Percentiles rank a stretch among this genome's conserved stretches.
Conservation (phyloP, 805 yeast genomes). For the Pichia manshurica region DNA sequence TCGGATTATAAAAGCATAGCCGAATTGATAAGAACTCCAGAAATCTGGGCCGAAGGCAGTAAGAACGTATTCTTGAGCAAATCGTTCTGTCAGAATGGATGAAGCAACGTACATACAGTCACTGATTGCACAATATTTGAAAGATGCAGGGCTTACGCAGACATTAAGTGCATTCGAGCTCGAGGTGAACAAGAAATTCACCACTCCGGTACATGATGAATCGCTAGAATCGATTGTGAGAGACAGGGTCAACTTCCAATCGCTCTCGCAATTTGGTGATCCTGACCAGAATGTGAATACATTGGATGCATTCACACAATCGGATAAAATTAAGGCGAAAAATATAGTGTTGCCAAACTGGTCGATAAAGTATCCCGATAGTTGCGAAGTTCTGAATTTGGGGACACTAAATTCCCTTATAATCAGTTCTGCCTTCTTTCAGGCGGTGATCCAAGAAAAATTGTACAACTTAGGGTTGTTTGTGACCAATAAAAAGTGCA, state of each 20-base stretch:
- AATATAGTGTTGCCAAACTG: constrained; percentile 23
- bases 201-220: constrained; percentile 27
- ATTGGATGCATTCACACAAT: constrained; percentile 21
- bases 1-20: too few species aligned
- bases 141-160: constrained; percentile 38
- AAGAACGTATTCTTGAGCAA: too few species aligned
- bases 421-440: constrained; percentile 19
- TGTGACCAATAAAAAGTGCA: constrained; percentile 24
- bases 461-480: constrained; percentile 20
- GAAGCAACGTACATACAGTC: constrained; percentile 17
- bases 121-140: constrained; percentile 56
- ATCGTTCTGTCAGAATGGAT: neutral
- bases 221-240: constrained; percentile 31
- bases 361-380: constrained; percentile 21
- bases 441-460: constrained; percentile 10
- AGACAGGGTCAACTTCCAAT: constrained; percentile 29
- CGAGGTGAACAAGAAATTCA: constrained; percentile 35
- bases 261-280: constrained; percentile 3
- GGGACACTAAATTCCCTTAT: constrained; percentile 22
- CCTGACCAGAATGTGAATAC: neutral
- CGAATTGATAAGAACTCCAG: too few species aligned
- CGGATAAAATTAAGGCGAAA: constrained; percentile 18
- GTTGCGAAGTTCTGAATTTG: constrained; percentile 10
- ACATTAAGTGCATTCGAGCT: constrained; percentile 46
- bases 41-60: too few species aligned